Percentiles rank a stretch among this genome's conserved stretches.
phyloP scores from a whole-genome alignment of 148 eudicot species.

The Vaccinium vitisidaea region DNA sequence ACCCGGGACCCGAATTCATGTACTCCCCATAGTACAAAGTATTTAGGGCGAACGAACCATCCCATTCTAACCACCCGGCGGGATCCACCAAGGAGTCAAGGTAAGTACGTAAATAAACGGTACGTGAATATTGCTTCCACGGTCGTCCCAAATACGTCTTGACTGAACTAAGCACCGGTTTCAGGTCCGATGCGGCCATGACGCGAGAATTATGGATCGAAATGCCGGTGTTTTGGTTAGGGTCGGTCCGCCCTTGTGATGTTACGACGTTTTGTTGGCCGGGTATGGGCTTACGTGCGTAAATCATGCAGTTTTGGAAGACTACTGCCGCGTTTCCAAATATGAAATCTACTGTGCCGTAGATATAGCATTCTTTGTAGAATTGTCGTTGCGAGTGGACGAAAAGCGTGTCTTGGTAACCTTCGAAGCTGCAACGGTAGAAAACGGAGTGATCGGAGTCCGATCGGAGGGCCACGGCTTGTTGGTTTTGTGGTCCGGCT shows the following conservation, averaged over 20 bases:
- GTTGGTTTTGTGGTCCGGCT: slow-evolving; percentile 37
- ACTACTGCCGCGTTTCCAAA: slow-evolving; percentile 49
- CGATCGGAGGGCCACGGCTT: slow-evolving; percentile 43
- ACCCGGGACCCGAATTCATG: slow-evolving; percentile 41
- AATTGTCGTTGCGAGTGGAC: slow-evolving; percentile 38
- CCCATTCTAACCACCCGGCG: slow-evolving; percentile 44
- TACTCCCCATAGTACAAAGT: slow-evolving; percentile 48
- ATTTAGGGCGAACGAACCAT: slow-evolving; percentile 26
- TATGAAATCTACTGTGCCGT: slow-evolving; percentile 46
- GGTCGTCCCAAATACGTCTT: slow-evolving; percentile 48
- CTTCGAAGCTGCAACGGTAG: slow-evolving; percentile 39
- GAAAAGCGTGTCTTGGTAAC: slow-evolving; percentile 53
- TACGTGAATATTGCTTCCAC: slow-evolving; percentile 39
- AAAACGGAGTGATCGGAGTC: slow-evolving; percentile 41
- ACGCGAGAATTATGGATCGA: slow-evolving; percentile 35
- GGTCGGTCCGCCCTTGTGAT: slow-evolving; percentile 44
- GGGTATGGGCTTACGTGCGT: slow-evolving; percentile 24
- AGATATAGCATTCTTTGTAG: slow-evolving; percentile 43
- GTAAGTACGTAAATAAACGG: slow-evolving; percentile 27
- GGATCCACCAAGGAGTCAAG: slow-evolving; percentile 28
- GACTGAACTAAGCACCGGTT: slow-evolving; percentile 21
- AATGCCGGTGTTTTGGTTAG: slow-evolving; percentile 49
- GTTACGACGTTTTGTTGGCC: slow-evolving; percentile 33
- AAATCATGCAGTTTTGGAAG: slow-evolving; percentile 42
- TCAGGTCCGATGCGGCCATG: slow-evolving; percentile 31